These are phyloP conservation scores for Ogataea zsoltii DNA, from an alignment of 805 yeast genomes.

Conservation along the genomic window DNA sequence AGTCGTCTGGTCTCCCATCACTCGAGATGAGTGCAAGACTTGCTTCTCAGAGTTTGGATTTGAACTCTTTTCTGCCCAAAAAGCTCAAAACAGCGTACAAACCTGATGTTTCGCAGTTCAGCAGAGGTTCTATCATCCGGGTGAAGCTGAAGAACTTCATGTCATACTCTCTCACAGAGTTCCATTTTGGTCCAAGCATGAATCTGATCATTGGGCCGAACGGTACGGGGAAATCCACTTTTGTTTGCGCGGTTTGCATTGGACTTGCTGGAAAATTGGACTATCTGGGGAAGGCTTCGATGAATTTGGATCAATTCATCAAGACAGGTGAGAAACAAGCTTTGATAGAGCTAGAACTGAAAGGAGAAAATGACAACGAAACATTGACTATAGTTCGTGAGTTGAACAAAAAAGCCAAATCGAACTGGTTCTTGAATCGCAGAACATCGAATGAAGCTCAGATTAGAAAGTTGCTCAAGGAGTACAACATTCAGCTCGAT, in stretches of 20 bases:
- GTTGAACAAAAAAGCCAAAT: conserved; percentile 43
- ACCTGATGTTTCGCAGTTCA: conserved; percentile 33
- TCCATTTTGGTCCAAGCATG: conserved; percentile 74
- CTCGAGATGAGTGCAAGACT: conserved; percentile 11
- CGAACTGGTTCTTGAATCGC: conserved; percentile 55
- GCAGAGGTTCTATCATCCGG: conserved; percentile 49
- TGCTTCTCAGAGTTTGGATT: conserved; percentile 14
- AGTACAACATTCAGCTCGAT: conserved; percentile 78
- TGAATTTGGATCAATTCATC: conserved; percentile 65
- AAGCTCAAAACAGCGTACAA: conserved; percentile 15
- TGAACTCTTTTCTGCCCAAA: conserved; percentile 21
- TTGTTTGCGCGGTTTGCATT: conserved; percentile 88
- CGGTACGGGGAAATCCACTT: conserved; percentile 93
- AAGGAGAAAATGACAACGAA: conserved; percentile 37
- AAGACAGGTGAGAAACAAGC: conserved; percentile 59
- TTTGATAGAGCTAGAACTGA: conserved; percentile 51
- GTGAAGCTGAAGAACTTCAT: conserved; percentile 63
- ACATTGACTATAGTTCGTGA: conserved; percentile 45
- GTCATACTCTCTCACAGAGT: conserved; percentile 68
- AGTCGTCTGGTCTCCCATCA: no score
- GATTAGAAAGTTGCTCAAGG: conserved; percentile 46
- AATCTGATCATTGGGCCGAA: conserved; percentile 96
- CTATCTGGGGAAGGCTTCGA: conserved; percentile 65
- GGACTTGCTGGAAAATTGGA: conserved; percentile 83
- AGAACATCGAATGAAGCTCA: conserved; percentile 40